Conservation (phyloP, 31 red algal genomes). For the Asparagopsis taxiformis region DNA sequence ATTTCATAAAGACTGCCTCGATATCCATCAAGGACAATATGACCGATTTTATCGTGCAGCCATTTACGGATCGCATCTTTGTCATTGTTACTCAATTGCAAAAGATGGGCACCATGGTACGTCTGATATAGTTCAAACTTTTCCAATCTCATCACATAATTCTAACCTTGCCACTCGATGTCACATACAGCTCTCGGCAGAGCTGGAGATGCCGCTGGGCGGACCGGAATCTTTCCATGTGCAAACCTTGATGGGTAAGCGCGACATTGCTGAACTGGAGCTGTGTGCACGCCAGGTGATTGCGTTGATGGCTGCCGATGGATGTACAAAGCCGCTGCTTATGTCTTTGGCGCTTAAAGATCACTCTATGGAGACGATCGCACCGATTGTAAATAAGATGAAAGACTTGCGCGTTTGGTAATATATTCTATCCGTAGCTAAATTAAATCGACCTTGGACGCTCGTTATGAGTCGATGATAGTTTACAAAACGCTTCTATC, state of each 20-base stretch:
- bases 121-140: constrained; percentile 1
- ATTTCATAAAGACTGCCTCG: constrained; percentile 24
- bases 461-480: too few species aligned
- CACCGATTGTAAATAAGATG: constrained; percentile 24
- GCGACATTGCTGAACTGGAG: constrained; percentile 28
- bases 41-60: constrained; percentile 48
- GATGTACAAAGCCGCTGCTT: constrained; percentile 37
- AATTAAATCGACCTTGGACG: too few species aligned
- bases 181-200: constrained; percentile 16
- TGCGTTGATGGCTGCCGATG: constrained; percentile 13
- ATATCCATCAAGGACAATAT: constrained; percentile 15
- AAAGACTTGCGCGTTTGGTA: constrained; percentile 22
- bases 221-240: constrained; percentile 31
- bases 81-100: constrained; percentile 47
- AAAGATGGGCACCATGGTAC: constrained; percentile 59
- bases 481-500: constrained; percentile 5
- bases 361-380: constrained; percentile 33
- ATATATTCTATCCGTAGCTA: not conserved
- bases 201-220: constrained; percentile 17
- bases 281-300: constrained; percentile 33
- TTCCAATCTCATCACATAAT: not conserved
- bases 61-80: constrained; percentile 60
- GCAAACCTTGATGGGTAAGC: constrained; percentile 28
- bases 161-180: not conserved
- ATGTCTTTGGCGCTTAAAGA: constrained; percentile 33